Conservation (phyloP, 129 eudicot species). For the Flaveria linearis region DNA sequence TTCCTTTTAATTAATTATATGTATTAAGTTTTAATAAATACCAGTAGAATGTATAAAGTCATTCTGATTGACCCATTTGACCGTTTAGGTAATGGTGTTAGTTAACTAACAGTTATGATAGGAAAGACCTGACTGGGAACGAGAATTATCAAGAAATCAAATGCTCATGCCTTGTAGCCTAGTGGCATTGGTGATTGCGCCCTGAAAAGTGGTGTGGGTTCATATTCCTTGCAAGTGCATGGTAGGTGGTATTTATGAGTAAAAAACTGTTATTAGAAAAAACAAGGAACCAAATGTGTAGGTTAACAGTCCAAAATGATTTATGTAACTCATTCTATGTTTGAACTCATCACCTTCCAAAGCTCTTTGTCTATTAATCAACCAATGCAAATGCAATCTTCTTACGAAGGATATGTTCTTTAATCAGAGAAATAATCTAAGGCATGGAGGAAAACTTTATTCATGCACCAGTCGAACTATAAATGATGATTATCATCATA, state of each 20-base stretch:
- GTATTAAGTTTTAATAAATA: not conserved
- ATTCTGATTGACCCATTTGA: not conserved
- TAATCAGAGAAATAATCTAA: not conserved
- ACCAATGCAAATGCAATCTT: slow-evolving; percentile 5
- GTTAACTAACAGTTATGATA: not conserved
- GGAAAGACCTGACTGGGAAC: not conserved
- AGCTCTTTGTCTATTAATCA: not conserved
- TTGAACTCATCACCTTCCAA: not conserved
- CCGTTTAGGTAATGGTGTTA: not conserved
- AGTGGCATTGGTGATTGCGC: no score
- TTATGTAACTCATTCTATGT: not conserved
- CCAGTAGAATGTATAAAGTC: not conserved
- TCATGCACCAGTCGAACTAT: not conserved
- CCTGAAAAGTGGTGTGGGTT: no score
- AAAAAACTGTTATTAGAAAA: not conserved
- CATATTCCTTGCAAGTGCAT: no score
- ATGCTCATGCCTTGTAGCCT: no score
- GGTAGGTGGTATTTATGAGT: no score
- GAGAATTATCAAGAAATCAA: not conserved
- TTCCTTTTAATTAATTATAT: not conserved
- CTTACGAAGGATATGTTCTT: not conserved
- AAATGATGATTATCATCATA: not conserved
- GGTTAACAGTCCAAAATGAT: slow-evolving; percentile 14
- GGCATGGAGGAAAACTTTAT: not conserved
- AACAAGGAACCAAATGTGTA: slow-evolving; percentile 2